Evolutionary conservation across 164 flowering plant genomes (phyloP).

Genomic region (Nymphaea colorata): DNA sequence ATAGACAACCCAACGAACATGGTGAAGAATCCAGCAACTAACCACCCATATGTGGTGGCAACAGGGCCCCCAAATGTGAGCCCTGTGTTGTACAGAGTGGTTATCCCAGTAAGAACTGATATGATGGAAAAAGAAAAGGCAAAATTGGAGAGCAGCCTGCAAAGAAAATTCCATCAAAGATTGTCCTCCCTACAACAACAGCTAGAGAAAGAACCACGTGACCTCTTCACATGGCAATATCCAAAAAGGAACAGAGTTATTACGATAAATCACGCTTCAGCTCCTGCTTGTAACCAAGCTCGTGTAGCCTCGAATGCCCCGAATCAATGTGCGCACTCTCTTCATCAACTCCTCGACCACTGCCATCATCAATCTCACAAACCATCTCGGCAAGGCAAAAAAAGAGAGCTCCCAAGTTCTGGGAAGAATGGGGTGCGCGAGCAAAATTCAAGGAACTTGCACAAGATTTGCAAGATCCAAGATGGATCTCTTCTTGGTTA

Average conservation of each 20-base stretch:
- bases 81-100: constrained; percentile 60
- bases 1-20: constrained; percentile 61
- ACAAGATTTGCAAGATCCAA: background rate
- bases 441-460: background rate
- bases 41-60: constrained; percentile 64
- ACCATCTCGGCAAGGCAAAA: constrained; percentile 13
- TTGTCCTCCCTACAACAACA: background rate
- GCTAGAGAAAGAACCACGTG: no score
- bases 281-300: constrained; percentile 92
- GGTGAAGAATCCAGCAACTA: constrained; percentile 49
- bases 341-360: constrained; percentile 15
- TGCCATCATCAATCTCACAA: constrained; percentile 9
- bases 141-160: constrained; percentile 58
- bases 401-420: background rate
- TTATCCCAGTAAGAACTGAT: constrained; percentile 81
- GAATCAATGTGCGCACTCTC: constrained; percentile 31
- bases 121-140: constrained; percentile 64
- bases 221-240: background rate
- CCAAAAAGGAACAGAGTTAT: constrained; percentile 5
- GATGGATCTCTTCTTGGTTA: background rate
- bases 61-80: constrained; percentile 68
- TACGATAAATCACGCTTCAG: constrained; percentile 94
- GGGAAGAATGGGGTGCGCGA: background rate
- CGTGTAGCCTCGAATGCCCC: constrained; percentile 53
- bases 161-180: constrained; percentile 3